Conservation (phyloP, 768 basidiomycete species). For the Calocera viscosa region DNA sequence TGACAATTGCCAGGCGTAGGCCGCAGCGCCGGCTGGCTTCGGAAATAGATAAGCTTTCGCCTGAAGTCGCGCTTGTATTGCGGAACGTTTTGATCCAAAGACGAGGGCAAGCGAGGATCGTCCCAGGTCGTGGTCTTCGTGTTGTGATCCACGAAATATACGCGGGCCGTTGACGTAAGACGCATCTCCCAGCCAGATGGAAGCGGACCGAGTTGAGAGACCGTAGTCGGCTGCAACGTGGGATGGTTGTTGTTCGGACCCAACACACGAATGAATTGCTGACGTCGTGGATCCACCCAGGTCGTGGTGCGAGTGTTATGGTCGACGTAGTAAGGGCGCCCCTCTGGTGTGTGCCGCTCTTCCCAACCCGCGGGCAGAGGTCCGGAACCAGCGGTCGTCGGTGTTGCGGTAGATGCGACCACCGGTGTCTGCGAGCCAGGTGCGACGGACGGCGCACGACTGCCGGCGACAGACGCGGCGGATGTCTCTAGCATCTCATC, state of each 20-base stretch:
- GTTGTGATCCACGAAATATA: conserved; percentile 99
- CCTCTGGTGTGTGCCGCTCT: conserved; percentile 95
- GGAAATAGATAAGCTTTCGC: conserved; percentile 98
- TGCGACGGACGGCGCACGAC: neutral
- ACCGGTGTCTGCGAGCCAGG: conserved; percentile 7
- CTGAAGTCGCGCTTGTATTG: conserved; percentile 99
- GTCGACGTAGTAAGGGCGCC: conserved; percentile 96
- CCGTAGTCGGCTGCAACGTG: conserved; percentile 83
- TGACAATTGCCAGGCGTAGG: conserved; percentile 98
- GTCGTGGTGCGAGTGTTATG: conserved; percentile 99
- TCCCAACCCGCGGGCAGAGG: conserved; percentile 96
- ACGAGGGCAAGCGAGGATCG: conserved; percentile 86
- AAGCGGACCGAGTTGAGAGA: conserved; percentile 89
- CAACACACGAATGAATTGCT: conserved; percentile 93
- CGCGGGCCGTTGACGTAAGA: conserved; percentile 90
- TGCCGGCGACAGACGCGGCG: conserved; percentile 17
- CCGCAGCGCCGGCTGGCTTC: conserved; percentile 94
- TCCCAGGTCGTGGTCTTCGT: conserved; percentile 99
- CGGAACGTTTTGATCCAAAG: conserved; percentile 90
- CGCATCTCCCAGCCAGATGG: conserved; percentile 99
- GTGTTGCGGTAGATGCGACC: conserved; percentile 17
- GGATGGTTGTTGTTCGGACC: conserved; percentile 82
- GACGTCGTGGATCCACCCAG: conserved; percentile 98
- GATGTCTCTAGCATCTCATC: conserved; percentile 68
- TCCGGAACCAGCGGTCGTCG: conserved; percentile 66